Evolutionary conservation across 2,329 filamentous ascomycete genomes (phyloP).

Genomic region (Pseudogymnoascus sp.): DNA sequence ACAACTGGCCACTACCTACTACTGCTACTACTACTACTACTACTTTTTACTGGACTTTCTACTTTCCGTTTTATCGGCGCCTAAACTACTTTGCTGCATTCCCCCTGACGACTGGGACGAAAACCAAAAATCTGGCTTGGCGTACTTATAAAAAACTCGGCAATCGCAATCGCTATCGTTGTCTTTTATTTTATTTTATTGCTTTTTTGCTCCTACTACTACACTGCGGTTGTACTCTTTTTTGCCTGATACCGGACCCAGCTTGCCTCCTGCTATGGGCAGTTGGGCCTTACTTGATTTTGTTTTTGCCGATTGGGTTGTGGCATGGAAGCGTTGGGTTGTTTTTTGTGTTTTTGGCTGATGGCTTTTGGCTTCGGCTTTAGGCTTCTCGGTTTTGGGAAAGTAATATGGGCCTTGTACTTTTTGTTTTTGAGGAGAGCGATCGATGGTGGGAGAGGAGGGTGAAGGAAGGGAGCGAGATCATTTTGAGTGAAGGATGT

Average conservation of each 20-base stretch:
- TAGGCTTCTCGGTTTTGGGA: not conserved
- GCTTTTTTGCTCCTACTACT: not conserved
- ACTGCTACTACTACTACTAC: not conserved
- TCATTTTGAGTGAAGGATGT: not conserved
- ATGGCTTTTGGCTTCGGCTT: not conserved
- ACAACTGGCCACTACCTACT: not conserved
- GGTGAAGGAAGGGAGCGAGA: not conserved
- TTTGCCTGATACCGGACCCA: not conserved
- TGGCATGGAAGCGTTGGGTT: slow-evolving; percentile 1
- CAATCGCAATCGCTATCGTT: not conserved
- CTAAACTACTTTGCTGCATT: not conserved
- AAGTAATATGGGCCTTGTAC: not conserved
- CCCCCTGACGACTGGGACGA: slow-evolving; percentile 5
- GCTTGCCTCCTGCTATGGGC: not conserved
- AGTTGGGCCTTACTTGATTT: not conserved
- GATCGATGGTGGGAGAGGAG: not conserved
- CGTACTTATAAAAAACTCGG: not conserved
- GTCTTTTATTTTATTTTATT: not conserved
- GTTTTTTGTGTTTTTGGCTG: not conserved
- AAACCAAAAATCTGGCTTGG: not conserved
- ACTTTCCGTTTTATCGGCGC: not conserved
- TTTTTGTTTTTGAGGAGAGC: not conserved
- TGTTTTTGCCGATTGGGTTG: not conserved
- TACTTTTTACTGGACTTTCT: not conserved
- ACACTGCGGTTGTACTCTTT: not conserved